These are phyloP conservation scores for Tolypocladium pustulatum DNA, from an alignment of 2,329 filamentous ascomycete genomes.

Conservation along the genomic window DNA sequence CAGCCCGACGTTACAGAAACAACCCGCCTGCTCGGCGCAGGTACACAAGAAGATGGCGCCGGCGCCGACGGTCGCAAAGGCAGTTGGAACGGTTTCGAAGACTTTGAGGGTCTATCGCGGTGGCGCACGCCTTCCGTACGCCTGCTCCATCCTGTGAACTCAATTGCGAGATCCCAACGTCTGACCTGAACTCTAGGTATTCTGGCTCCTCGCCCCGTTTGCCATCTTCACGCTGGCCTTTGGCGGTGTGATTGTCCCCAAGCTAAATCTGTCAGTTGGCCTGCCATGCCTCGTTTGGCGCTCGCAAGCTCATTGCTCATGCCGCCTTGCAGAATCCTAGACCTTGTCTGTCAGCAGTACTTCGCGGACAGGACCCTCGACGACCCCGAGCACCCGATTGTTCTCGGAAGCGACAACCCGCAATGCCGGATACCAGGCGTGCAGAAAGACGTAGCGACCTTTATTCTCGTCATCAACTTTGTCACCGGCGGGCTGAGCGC, in stretches of 20 bases:
- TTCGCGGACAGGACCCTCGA: slow-evolving; percentile 54
- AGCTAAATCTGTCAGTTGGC: slow-evolving; percentile 58
- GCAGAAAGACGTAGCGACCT: slow-evolving; percentile 64
- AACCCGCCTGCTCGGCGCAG: slow-evolving; percentile 3
- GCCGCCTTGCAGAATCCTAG: slow-evolving; percentile 48
- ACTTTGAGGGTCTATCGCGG: slow-evolving; percentile 53
- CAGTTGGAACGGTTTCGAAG: slow-evolving; percentile 38
- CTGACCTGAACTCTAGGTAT: slow-evolving; percentile 44
- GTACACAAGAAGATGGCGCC: background rate
- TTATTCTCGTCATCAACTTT: slow-evolving; percentile 66
- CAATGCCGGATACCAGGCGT: slow-evolving; percentile 76
- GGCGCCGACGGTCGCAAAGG: slow-evolving; percentile 8
- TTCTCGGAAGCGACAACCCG: slow-evolving; percentile 59
- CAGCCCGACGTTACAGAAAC: background rate
- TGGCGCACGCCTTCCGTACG: slow-evolving; percentile 52
- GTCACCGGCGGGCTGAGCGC: slow-evolving; percentile 69
- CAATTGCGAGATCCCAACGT: background rate
- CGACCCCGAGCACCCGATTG: slow-evolving; percentile 49
- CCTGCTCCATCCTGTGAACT: slow-evolving; percentile 1
- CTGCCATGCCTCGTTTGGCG: background rate
- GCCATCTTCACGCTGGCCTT: slow-evolving; percentile 76
- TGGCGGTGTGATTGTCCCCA: slow-evolving; percentile 77
- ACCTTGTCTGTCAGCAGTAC: slow-evolving; percentile 75
- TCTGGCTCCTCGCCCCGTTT: slow-evolving; percentile 75
- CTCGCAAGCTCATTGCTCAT: background rate